A percentile compares a stretch with the other conserved stretches of the same genome.
Evolutionary conservation across 805 yeast genomes (phyloP).

Genomic region (Saccharomycopsis sp.): DNA sequence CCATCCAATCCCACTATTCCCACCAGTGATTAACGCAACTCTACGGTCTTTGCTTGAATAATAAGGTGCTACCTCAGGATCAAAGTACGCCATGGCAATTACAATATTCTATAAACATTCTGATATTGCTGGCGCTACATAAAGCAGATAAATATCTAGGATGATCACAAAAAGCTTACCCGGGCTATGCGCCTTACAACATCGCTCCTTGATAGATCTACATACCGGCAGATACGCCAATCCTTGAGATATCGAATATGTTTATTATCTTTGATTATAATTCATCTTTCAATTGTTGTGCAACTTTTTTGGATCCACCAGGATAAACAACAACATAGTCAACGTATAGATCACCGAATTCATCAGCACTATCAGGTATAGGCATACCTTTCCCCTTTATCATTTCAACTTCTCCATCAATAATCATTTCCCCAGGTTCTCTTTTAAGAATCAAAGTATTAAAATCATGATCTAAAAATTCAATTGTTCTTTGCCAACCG

Average conservation of each 20-base stretch:
- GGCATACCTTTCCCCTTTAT: constrained; percentile 88
- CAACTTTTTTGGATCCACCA: constrained; percentile 25
- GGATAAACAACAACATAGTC: constrained; percentile 41
- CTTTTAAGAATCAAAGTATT: constrained; percentile 42
- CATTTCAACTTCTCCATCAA: constrained; percentile 65
- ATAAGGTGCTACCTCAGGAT: constrained; percentile 50
- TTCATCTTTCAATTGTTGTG: background rate
- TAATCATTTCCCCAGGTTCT: constrained; percentile 42
- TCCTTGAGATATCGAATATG: background rate
- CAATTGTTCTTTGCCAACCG: constrained; percentile 68
- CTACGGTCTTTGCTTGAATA: constrained; percentile 42
- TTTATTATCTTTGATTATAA: background rate
- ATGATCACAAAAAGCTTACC: no score
- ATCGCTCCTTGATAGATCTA: no score
- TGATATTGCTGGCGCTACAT: background rate
- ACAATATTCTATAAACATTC: background rate
- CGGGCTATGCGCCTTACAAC: no score
- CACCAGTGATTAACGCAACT: constrained; percentile 74
- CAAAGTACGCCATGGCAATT: constrained; percentile 23
- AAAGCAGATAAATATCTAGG: no score
- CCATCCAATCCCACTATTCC: constrained; percentile 77
- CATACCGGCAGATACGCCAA: background rate
- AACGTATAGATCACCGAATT: constrained; percentile 43
- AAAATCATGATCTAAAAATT: constrained; percentile 57
- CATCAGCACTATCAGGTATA: constrained; percentile 37